A percentile compares a stretch with the other conserved stretches of the same genome.
These are phyloP conservation scores for Xenosphaeropsis pyriputrescens DNA, from an alignment of 2,329 filamentous ascomycete genomes.

Conservation along the genomic window DNA sequence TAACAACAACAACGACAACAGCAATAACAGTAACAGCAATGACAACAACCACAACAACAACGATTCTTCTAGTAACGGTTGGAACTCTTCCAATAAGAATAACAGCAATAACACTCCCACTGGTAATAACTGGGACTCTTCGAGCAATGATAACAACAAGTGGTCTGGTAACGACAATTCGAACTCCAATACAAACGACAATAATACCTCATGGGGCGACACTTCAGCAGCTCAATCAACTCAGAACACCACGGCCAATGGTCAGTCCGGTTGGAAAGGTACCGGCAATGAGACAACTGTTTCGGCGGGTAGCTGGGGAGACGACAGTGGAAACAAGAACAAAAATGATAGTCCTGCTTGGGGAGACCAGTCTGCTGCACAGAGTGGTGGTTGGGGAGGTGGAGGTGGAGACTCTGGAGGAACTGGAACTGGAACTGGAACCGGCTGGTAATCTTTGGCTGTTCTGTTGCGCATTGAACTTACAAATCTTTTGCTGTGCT, in stretches of 20 bases:
- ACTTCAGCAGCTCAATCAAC: background rate
- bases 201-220: background rate
- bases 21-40: too few species aligned
- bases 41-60: slow-evolving; percentile 1
- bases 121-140: background rate
- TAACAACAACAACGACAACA: slow-evolving; percentile 2
- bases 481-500: too few species aligned
- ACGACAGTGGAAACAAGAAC: background rate
- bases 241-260: background rate
- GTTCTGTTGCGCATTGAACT: too few species aligned
- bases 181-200: background rate
- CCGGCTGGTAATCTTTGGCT: too few species aligned
- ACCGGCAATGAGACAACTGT: slow-evolving; percentile 3
- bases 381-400: background rate
- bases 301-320: slow-evolving; percentile 7
- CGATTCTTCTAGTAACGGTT: slow-evolving; percentile 1
- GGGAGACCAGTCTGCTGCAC: slow-evolving; percentile 1
- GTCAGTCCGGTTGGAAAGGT: slow-evolving; percentile 1
- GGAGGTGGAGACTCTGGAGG: too few species aligned
- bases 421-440: too few species aligned
- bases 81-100: slow-evolving; percentile 1
- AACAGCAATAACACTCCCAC: slow-evolving; percentile 1
- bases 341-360: too few species aligned
- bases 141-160: slow-evolving; percentile 1
- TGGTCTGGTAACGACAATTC: background rate